Percentiles rank a stretch among this genome's conserved stretches.
These are phyloP conservation scores for Phytophthora pistaciae DNA, from an alignment of 352 stramenopile species.

Conservation along the genomic window DNA sequence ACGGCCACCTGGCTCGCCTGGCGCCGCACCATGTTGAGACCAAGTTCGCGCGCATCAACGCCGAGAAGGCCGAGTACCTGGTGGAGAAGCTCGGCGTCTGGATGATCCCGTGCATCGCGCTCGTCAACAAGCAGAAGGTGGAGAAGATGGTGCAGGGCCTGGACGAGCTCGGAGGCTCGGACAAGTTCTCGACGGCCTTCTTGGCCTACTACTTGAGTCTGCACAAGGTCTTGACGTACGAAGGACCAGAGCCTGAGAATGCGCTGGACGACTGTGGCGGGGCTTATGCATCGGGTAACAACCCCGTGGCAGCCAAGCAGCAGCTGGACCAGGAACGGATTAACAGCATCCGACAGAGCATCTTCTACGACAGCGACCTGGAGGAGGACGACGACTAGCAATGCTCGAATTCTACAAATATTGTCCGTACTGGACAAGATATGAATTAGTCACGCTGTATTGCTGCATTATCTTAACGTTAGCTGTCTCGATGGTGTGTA, in stretches of 20 bases:
- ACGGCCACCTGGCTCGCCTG: constrained; percentile 93
- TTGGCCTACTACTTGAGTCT: constrained; percentile 92
- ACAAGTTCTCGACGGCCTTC: constrained; percentile 94
- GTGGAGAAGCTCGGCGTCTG: constrained; percentile 96
- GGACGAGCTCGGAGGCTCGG: constrained; percentile 94
- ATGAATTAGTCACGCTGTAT: constrained; percentile 37
- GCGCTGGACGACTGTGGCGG: constrained; percentile 73
- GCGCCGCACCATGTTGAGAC: constrained; percentile 95
- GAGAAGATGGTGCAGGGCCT: constrained; percentile 96
- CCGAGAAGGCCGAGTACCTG: constrained; percentile 97
- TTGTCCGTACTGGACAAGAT: constrained; percentile 11
- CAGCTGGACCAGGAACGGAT: constrained; percentile 55
- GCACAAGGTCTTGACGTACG: constrained; percentile 97
- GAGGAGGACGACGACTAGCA: constrained; percentile 75
- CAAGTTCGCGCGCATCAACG: constrained; percentile 96
- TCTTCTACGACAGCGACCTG: constrained; percentile 89
- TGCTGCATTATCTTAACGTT: constrained; percentile 1
- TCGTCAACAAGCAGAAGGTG: constrained; percentile 95
- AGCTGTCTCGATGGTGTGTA: background rate
- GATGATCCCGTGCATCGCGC: constrained; percentile 96
- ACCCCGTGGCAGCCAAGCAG: constrained; percentile 43
- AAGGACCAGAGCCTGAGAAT: constrained; percentile 87
- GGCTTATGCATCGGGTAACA: constrained; percentile 51
- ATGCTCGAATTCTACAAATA: background rate
- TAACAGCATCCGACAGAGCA: constrained; percentile 84